Percentiles rank a stretch among this genome's conserved stretches.
Conservation (phyloP, 2,329 filamentous ascomycete genomes). For the Neofusicoccum sp. region DNA sequence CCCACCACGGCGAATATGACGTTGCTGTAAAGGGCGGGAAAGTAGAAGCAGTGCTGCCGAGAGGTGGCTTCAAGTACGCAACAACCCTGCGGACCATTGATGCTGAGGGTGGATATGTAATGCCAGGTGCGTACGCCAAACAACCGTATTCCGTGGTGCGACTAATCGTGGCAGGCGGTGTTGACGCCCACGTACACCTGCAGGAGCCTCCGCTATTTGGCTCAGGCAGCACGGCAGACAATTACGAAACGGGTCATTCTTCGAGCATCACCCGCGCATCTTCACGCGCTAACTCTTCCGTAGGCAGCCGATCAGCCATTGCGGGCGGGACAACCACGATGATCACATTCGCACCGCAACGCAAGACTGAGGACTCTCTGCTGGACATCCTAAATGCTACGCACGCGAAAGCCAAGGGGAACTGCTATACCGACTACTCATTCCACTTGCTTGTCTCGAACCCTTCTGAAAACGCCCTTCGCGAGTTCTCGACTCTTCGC, state of each 20-base stretch:
- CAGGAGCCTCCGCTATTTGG: constrained; percentile 47
- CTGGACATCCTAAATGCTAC: constrained; percentile 45
- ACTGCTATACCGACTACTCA: constrained; percentile 51
- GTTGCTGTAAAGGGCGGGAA: constrained; percentile 45
- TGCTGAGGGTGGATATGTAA: constrained; percentile 48
- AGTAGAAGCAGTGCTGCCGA: constrained; percentile 35
- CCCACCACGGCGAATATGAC: constrained; percentile 39
- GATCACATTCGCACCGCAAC: constrained; percentile 49
- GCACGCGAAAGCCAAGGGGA: constrained; percentile 42
- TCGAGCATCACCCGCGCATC: not conserved
- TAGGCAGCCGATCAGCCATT: constrained; percentile 44
- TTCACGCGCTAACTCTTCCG: not conserved
- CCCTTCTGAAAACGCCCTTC: constrained; percentile 33
- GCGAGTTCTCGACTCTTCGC: constrained; percentile 36
- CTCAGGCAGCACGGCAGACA: constrained; percentile 40
- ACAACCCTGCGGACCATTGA: constrained; percentile 38
- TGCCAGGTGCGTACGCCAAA: constrained; percentile 20
- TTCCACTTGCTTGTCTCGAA: constrained; percentile 42
- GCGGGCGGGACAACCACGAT: constrained; percentile 51
- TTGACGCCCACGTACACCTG: constrained; percentile 49
- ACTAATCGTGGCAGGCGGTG: constrained; percentile 31
- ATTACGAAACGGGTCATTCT: constrained; percentile 35
- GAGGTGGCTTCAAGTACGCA: constrained; percentile 31
- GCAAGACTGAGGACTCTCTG: constrained; percentile 45
- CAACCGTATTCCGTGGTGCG: constrained; percentile 20